These are phyloP conservation scores for Lichtheimia corymbifera DNA, from an alignment of 371 early-diverging fungal genomes.

Conservation along the genomic window DNA sequence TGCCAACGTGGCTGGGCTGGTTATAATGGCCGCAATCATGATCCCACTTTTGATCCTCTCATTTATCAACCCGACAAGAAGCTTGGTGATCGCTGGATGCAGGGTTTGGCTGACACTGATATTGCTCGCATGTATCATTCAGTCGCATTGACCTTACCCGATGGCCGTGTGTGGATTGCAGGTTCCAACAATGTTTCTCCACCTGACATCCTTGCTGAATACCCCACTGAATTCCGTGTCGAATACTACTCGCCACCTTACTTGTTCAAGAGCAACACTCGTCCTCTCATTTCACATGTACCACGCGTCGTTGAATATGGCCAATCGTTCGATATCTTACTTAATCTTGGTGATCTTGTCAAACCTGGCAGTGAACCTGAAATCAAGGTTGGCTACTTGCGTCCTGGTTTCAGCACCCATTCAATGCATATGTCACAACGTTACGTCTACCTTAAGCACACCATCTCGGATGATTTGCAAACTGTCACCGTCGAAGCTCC, in stretches of 20 bases:
- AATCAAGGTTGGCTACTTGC: constrained; percentile 41
- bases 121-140: constrained; percentile 75
- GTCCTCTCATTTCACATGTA: constrained; percentile 52
- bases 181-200: constrained; percentile 50
- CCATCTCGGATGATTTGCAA: constrained; percentile 29
- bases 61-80: constrained; percentile 56
- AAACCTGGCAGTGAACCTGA: constrained; percentile 33
- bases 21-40: constrained; percentile 43
- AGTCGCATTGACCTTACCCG: constrained; percentile 60
- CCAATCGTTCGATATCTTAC: constrained; percentile 31
- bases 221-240: constrained; percentile 64
- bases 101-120: constrained; percentile 49
- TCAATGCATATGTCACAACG: constrained; percentile 68
- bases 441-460: constrained; percentile 37
- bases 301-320: constrained; percentile 46
- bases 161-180: constrained; percentile 52
- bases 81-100: constrained; percentile 42
- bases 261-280: constrained; percentile 40
- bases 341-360: constrained; percentile 34
- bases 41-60: constrained; percentile 60
- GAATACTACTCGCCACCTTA: constrained; percentile 69
- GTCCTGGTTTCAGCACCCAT: constrained; percentile 65
- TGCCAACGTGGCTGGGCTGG: constrained; percentile 67
- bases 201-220: constrained; percentile 42
- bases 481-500: constrained; percentile 45